Base-by-base conservation (phyloP, 208 protist species). In the Trypanosoma rangeli region DNA sequence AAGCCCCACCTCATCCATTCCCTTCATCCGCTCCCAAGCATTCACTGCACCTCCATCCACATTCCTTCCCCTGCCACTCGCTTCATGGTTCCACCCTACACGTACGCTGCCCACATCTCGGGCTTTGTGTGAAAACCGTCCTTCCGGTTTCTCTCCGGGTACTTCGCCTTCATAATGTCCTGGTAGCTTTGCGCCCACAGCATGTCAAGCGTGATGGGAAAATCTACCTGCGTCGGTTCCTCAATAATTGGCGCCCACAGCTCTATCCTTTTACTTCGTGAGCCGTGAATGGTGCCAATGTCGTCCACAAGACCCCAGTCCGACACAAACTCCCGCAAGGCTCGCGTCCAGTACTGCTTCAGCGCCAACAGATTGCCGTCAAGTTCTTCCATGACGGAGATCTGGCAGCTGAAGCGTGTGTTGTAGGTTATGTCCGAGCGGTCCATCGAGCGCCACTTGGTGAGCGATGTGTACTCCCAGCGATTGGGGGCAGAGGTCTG, bases 381-480 rank as follows among this genome's bases (percentile, higher is more conserved):
- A 9, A 96, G 66, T 73, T 96, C 92, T 65, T 82, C 79, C 35
- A 86, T 94, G 48, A 96, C 79, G 10, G 84, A 80, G 18, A 96
- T 94, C 61, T 96, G 92, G 71, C 92, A 96, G 72, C 87, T 94
- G 61, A 96, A 96, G 24, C 92, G 86, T 5, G 92, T 91, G 82
- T 93, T 96, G 68, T 89, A 93, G 33, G 82, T 82, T 49, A 96
- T 94, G 57, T 96, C 92, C 0, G 89, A 76, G 13, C 92, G 83
- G 64, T 96, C 87, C 39, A 85, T 85, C 5, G 75, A 77, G 26
- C 92, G 83, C 87, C 88, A 96, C 44, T 79, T 68, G 18, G 79
- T 78, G 9, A 96, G 85, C 4, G 89, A 93, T 28, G 84, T 94
- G 81, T 94, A 94, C 87, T 96, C 92, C 86, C 85, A 93, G 28